These are phyloP conservation scores for Cichorium intybus DNA, from an alignment of 140 eudicot species.

Conservation along the genomic window DNA sequence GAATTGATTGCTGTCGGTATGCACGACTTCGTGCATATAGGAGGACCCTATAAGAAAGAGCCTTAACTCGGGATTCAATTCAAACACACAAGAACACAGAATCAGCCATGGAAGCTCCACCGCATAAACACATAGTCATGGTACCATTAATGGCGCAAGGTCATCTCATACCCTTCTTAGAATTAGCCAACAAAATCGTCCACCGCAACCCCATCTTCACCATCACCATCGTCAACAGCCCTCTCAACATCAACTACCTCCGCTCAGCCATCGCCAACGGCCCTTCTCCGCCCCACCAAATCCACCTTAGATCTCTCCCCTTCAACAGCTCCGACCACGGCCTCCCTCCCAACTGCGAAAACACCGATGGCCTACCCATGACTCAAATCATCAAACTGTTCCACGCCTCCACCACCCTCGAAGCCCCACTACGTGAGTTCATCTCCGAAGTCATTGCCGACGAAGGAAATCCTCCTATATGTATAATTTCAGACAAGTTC, in stretches of 20 bases:
- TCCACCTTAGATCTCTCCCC: conserved; percentile 35
- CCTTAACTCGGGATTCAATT: neutral
- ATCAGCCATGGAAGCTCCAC: conserved; percentile 7
- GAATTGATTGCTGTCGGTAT: no score
- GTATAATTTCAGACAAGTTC: conserved; percentile 57
- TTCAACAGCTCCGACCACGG: conserved; percentile 41
- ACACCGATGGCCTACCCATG: conserved; percentile 45
- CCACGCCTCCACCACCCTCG: conserved; percentile 42
- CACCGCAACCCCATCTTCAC: conserved; percentile 27
- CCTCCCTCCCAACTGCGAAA: conserved; percentile 59
- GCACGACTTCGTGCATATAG: no score
- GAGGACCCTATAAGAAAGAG: no score
- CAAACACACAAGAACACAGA: neutral
- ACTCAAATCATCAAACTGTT: conserved; percentile 36
- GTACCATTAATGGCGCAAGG: conserved; percentile 75
- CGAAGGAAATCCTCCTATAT: conserved; percentile 32
- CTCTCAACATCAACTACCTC: conserved; percentile 45
- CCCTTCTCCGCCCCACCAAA: conserved; percentile 17
- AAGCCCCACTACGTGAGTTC: conserved; percentile 29
- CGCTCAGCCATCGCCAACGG: conserved; percentile 33
- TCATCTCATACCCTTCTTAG: conserved; percentile 62
- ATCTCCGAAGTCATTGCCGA: conserved; percentile 6
- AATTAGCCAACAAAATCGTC: conserved; percentile 45
- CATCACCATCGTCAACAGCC: conserved; percentile 49
- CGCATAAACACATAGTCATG: conserved; percentile 44